phyloP scores from a whole-genome alignment of 83 land plant genomes.

The Isoetes engelmannii region DNA sequence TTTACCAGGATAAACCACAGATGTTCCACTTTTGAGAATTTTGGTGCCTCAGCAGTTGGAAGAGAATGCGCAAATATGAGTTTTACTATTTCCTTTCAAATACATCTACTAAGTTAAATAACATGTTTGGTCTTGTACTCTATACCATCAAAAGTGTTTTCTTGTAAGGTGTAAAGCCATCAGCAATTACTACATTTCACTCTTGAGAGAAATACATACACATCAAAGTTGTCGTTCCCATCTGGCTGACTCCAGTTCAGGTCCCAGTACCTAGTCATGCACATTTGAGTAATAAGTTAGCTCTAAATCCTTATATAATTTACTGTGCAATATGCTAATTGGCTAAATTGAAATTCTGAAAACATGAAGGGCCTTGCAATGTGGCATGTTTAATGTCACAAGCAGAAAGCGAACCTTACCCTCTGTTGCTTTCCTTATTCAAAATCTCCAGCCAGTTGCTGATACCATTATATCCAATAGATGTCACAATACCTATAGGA shows the following conservation, averaged over 20 bases:
- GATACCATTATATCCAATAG: conserved; percentile 50
- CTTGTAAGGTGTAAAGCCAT: too few relatives aligned
- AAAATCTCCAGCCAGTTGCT: conserved; percentile 50
- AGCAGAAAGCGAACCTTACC: conserved; percentile 22
- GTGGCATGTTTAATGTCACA: not conserved
- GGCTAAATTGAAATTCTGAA: too few relatives aligned
- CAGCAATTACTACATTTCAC: too few relatives aligned
- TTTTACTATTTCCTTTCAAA: not conserved
- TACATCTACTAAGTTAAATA: not conserved
- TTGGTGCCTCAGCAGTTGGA: not conserved
- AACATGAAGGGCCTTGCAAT: too few relatives aligned
- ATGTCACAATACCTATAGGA: conserved; percentile 49
- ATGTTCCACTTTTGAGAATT: too few relatives aligned
- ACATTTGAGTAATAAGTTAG: too few relatives aligned
- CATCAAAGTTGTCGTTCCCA: conserved; percentile 53
- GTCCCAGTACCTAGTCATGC: conserved; percentile 71
- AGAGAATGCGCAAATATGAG: not conserved
- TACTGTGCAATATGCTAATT: too few relatives aligned
- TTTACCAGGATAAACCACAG: too few relatives aligned
- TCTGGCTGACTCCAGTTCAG: conserved; percentile 65
- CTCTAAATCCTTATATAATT: too few relatives aligned
- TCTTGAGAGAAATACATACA: conserved; percentile 33
- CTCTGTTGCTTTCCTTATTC: conserved; percentile 52
- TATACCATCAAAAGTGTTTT: not conserved
- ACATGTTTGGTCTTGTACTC: not conserved